Base-by-base conservation (phyloP, 148 eudicot species). In the Diospyros lotus region DNA sequence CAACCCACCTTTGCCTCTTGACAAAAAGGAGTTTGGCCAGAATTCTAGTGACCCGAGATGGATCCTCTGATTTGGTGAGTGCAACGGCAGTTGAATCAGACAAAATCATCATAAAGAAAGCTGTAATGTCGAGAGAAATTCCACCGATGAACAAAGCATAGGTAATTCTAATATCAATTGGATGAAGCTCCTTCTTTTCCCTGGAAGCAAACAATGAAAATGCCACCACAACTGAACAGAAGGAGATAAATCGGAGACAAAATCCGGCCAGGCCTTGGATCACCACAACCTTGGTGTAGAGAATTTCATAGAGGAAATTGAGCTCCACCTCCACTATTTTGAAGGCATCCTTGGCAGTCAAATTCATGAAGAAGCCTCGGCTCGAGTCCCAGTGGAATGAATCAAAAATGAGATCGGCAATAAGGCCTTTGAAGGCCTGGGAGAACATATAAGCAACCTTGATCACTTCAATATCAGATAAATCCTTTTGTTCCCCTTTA, bases 321-420 rank as follows among this genome's bases (percentile, higher is more conserved):
- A 88, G 80, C 70, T 88, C 91, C 4, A 80, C 80, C 73, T 88
- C 91, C 1, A 84, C 76, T 40, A 88, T 73, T 63, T 68, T 68
- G 69, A 88, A 88, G 56, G 86, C 89, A 39, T 88, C 85, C 6
- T 50, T 69, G 2, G 82, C 70, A 1, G 58, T 41, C 13, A 71
- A 40, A 17, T 54, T 54, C 13, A 74, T 58, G 69, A 86, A 83
- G 64, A 80, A 76, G 0, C 77, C 70, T 41, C 73, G 71, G 66
- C 88, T 87, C 62, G 62, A 28, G 38, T 66, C 75, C 7, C 87
- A 76, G 45, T 83, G 80, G 1, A 77, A 75, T 64, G 78, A 76
- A 53, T 79, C 74, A 64, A 87, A 82, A 13, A 79, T 84, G 59
- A 78, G 73, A 70, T 85, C 88, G 6, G 82, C 86, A 13, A 81